Conservation (phyloP, 2,329 filamentous ascomycete species). For the Ophiostoma triangulosporum region DNA sequence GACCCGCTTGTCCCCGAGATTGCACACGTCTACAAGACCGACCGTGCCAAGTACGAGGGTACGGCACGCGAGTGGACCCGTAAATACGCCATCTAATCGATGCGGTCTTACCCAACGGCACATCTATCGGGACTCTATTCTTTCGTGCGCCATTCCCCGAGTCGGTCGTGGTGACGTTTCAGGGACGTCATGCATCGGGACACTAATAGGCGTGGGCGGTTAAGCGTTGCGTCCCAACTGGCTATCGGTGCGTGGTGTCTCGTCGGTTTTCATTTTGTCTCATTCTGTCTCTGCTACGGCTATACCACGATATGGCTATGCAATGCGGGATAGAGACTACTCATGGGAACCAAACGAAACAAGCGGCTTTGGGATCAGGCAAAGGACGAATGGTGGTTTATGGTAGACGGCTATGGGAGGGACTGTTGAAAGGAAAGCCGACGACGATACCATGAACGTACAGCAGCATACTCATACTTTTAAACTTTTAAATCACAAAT, state of each 20-base stretch:
- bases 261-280: neutral
- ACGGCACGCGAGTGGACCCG: conserved; percentile 97
- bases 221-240: neutral
- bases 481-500: neutral
- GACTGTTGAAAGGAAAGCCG: conserved; percentile 3
- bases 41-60: conserved; percentile 87
- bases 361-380: neutral
- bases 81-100: conserved; percentile 81
- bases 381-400: neutral
- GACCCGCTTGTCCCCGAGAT: conserved; percentile 98
- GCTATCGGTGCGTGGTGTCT: neutral
- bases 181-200: neutral
- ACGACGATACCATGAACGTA: conserved; percentile 9
- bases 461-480: conserved; percentile 1
- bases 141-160: neutral
- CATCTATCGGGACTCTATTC: neutral
- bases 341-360: neutral
- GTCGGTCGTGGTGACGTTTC: neutral
- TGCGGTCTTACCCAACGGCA: neutral
- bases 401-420: neutral
- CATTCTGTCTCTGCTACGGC: no score
- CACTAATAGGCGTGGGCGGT: neutral
- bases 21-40: conserved; percentile 99
- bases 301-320: no score
- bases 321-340: neutral